Evolutionary conservation across 345 rosid genomes (phyloP).

Genomic region (Salix caprea): DNA sequence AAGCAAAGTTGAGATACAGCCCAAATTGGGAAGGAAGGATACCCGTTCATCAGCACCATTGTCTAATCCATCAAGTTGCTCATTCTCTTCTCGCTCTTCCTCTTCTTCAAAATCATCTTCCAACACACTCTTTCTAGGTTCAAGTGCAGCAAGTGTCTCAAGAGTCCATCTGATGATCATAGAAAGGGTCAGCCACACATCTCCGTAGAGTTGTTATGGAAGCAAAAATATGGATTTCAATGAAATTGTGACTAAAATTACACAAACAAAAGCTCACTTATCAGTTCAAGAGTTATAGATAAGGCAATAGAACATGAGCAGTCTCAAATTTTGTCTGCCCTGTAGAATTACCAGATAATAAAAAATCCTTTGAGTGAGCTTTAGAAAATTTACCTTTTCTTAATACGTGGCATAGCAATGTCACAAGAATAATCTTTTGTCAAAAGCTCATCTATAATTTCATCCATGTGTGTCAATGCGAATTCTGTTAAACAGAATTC

Average conservation of each 20-base stretch:
- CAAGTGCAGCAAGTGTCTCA: constrained; percentile 62
- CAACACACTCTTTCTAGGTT: constrained; percentile 80
- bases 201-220: neutral
- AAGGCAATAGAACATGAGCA: neutral
- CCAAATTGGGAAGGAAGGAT: neutral
- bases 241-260: neutral
- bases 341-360: neutral
- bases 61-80: constrained; percentile 51
- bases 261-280: neutral
- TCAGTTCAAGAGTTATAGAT: neutral
- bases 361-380: neutral
- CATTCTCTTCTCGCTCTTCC: constrained; percentile 89
- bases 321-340: neutral
- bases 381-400: constrained; percentile 53
- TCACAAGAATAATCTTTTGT: constrained; percentile 87
- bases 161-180: constrained; percentile 60
- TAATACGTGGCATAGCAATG: constrained; percentile 78
- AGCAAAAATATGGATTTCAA: neutral
- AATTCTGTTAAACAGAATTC: constrained; percentile 34
- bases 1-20: neutral
- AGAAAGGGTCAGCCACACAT: constrained; percentile 1
- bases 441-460: constrained; percentile 78
- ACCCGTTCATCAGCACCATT: constrained; percentile 60
- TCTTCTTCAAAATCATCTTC: constrained; percentile 98
- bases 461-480: constrained; percentile 71